Evolutionary conservation across 441 rosid genomes (phyloP).

Genomic region (Jatropha podagrica): DNA sequence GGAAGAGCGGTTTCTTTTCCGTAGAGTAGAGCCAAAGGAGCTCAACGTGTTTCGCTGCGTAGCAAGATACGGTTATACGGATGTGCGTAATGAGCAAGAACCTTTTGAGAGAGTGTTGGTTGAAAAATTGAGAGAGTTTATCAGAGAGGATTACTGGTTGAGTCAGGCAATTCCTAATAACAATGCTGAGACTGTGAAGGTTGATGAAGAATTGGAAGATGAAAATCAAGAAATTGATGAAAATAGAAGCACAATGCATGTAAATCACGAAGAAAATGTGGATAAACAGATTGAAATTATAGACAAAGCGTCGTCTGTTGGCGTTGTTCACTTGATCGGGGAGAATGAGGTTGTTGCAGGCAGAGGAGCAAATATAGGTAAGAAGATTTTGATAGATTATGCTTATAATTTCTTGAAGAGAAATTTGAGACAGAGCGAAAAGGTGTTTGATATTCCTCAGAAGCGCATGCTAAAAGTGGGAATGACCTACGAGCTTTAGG

Average conservation of each 20-base stretch:
- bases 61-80: slow-evolving; percentile 56
- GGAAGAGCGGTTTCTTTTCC: slow-evolving; percentile 44
- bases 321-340: slow-evolving; percentile 57
- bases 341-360: slow-evolving; percentile 51
- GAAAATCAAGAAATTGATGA: not conserved
- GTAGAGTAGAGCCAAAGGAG: slow-evolving; percentile 40
- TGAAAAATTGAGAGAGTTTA: slow-evolving; percentile 41
- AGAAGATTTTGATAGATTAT: slow-evolving; percentile 48
- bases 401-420: slow-evolving; percentile 49
- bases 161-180: not conserved
- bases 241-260: not conserved
- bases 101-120: slow-evolving; percentile 43
- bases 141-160: slow-evolving; percentile 25
- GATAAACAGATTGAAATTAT: slow-evolving; percentile 34
- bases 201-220: not conserved
- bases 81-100: slow-evolving; percentile 36
- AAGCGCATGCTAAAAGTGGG: slow-evolving; percentile 56
- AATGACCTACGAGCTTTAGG: slow-evolving; percentile 44
- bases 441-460: slow-evolving; percentile 51
- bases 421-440: slow-evolving; percentile 45
- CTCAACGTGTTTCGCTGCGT: slow-evolving; percentile 46
- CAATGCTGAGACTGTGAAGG: not conserved
- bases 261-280: slow-evolving; percentile 16
- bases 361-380: slow-evolving; percentile 38
- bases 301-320: slow-evolving; percentile 35